These are phyloP conservation scores for Cordyceps cicadae DNA, from an alignment of 2,329 filamentous ascomycete species.

Conservation along the genomic window DNA sequence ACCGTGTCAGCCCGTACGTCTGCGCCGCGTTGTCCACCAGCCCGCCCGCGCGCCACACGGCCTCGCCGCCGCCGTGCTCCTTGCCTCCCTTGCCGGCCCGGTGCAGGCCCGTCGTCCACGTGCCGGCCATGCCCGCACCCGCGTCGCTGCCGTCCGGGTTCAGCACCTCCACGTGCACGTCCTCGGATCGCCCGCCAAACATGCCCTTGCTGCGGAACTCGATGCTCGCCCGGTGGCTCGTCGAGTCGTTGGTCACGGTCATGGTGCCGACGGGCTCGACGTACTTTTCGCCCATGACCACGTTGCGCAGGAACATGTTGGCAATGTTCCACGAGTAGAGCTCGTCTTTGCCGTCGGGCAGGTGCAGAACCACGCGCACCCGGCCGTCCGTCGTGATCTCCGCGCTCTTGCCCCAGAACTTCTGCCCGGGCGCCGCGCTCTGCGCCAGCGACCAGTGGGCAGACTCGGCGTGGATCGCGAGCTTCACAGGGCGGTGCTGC, in stretches of 20 bases:
- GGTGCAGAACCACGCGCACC: conserved; percentile 63
- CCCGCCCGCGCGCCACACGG: conserved; percentile 70
- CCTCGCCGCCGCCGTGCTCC: conserved; percentile 44
- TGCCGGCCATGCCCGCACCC: conserved; percentile 64
- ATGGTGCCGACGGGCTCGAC: conserved; percentile 89
- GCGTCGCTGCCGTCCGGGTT: conserved; percentile 57
- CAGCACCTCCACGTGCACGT: conserved; percentile 70
- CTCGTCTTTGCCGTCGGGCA: conserved; percentile 62
- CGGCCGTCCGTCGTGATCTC: conserved; percentile 91
- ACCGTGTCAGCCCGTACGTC: conserved; percentile 81
- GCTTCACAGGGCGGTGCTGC: conserved; percentile 79
- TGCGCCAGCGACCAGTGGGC: conserved; percentile 80
- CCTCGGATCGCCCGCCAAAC: conserved; percentile 91
- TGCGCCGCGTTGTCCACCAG: conserved; percentile 72
- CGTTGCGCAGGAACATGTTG: conserved; percentile 86
- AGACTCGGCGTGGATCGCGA: conserved; percentile 89
- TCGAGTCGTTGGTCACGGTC: conserved; percentile 75
- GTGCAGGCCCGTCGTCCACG: conserved; percentile 71
- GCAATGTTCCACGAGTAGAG: conserved; percentile 82
- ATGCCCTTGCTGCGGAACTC: conserved; percentile 94
- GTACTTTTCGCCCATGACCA: conserved; percentile 97
- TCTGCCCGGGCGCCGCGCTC: conserved; percentile 80
- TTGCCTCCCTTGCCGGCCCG: conserved; percentile 53
- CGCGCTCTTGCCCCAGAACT: conserved; percentile 97
- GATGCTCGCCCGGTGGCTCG: conserved; percentile 72